A percentile compares a stretch with the other conserved stretches of the same genome.
phyloP scores from a whole-genome alignment of 176 grass and related monocot species.

The Carex pumila region DNA sequence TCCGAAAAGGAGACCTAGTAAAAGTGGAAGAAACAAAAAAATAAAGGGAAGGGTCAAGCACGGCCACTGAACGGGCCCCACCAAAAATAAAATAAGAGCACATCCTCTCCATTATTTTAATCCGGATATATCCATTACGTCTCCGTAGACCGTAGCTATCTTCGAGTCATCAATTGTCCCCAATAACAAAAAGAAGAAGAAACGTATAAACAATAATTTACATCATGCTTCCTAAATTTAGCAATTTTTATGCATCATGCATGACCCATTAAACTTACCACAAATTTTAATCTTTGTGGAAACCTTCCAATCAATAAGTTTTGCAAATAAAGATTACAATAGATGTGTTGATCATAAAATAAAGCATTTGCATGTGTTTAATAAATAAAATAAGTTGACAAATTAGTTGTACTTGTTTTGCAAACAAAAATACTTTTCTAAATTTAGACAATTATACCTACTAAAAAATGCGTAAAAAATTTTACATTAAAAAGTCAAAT shows the following conservation, averaged over 20 bases:
- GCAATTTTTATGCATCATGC: no score
- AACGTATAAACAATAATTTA: no score
- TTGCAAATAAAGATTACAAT: no score
- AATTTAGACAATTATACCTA: neutral
- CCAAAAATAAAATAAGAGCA: neutral
- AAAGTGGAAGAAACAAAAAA: neutral
- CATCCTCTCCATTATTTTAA: neutral
- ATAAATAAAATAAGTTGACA: neutral
- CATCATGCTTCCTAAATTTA: no score
- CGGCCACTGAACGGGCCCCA: neutral
- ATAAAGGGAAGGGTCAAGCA: constrained; percentile 1
- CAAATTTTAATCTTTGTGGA: no score
- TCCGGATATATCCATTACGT: neutral
- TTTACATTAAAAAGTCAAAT: no score
- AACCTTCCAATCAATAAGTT: no score
- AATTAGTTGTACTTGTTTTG: neutral
- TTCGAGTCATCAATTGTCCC: neutral
- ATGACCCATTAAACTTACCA: no score
- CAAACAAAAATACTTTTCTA: neutral
- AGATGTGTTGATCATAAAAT: neutral
- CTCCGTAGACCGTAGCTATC: neutral
- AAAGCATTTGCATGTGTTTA: neutral
- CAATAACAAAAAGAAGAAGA: no score
- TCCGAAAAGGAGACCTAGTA: neutral
- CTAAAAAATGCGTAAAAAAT: no score